Base-by-base conservation (phyloP, 2,329 filamentous ascomycete genomes). In the Pseudogymnoascus verrucosus region DNA sequence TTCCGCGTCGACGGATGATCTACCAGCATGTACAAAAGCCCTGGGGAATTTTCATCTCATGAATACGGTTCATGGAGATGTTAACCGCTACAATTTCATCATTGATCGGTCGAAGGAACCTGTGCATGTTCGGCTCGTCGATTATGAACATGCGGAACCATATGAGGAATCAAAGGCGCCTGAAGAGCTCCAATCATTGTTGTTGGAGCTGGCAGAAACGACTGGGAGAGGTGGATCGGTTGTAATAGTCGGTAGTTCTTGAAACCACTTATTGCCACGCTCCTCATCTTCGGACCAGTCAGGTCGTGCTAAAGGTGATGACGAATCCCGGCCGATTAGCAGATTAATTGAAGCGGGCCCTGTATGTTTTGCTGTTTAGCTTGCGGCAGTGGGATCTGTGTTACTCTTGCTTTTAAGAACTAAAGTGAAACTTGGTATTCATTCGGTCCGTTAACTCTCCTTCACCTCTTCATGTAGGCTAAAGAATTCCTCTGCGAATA, bases 21-120 rank as follows among this genome's bases (percentile, higher is more conserved):
- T 75, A 26, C 36, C 31, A 31, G 19, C 26, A n/a, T 76, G 76
- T 65, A 65, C 72, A 66, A 42, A 63, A 39, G 67, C 69, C 65
- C 40, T 76, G 31, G 34, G 62, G 61, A 68, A 68, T 64, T 63
- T 75, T 19, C 71, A 75, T 34, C 51, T 34, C 28, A 34, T 34
- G 51, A 34, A 57, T 57, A 57, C 34, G n/a, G 28, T 57, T 34
- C 28, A 73, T 37, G 54, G 54, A 61, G 21, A 64, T 64, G 63
- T 65, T 47, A 65, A 60, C 28, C 23, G 51, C 54, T 65, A 64
- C 16, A 64, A 64, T 63, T 62, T 61, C 36, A 42, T 62, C 37
- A 8, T 65, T 12, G 63, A 63, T 36, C 63, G 61, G 31, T 57
- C 44, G 12, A 60, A 28, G 10, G 40, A 64, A 31, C 61, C 61